phyloP scores from a whole-genome alignment of 2,329 filamentous ascomycete species.

The Claviceps capensis region DNA sequence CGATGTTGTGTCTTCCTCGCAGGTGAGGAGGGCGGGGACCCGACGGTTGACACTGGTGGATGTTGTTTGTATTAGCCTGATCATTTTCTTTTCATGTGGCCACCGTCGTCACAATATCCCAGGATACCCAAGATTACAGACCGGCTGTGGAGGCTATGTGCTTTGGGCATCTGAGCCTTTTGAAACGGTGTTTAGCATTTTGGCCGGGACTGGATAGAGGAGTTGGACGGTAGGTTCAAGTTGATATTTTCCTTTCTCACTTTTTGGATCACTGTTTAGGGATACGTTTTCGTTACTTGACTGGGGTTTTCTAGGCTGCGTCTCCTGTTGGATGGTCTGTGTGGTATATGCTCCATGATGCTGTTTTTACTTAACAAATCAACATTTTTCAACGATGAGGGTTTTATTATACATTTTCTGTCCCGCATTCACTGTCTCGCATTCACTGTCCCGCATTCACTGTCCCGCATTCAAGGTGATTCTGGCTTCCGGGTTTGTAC shows the following conservation, averaged over 20 bases:
- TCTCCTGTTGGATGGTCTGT: background rate
- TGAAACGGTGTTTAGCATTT: constrained; percentile 20
- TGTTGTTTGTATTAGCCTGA: constrained; percentile 5
- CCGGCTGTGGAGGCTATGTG: constrained; percentile 22
- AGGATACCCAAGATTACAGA: constrained; percentile 24
- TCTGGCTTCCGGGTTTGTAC: too few relatives aligned
- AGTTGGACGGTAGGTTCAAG: constrained; percentile 17
- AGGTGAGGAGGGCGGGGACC: background rate
- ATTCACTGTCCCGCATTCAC: too few relatives aligned
- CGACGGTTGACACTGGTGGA: background rate
- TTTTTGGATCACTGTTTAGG: background rate
- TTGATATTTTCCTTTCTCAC: constrained; percentile 1
- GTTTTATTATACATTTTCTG: too few relatives aligned
- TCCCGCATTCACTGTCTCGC: too few relatives aligned
- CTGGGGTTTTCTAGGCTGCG: too few relatives aligned
- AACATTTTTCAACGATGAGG: too few relatives aligned
- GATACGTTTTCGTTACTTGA: constrained; percentile 2
- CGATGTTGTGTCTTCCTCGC: background rate
- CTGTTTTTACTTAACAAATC: too few relatives aligned
- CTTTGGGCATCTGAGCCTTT: constrained; percentile 17
- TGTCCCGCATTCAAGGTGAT: too few relatives aligned
- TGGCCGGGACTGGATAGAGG: constrained; percentile 25
- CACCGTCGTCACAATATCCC: constrained; percentile 16
- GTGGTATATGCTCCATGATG: background rate
- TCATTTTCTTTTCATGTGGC: constrained; percentile 11